These are phyloP conservation scores for Inga oerstediana DNA, from an alignment of 306 rosid genomes.

Conservation along the genomic window DNA sequence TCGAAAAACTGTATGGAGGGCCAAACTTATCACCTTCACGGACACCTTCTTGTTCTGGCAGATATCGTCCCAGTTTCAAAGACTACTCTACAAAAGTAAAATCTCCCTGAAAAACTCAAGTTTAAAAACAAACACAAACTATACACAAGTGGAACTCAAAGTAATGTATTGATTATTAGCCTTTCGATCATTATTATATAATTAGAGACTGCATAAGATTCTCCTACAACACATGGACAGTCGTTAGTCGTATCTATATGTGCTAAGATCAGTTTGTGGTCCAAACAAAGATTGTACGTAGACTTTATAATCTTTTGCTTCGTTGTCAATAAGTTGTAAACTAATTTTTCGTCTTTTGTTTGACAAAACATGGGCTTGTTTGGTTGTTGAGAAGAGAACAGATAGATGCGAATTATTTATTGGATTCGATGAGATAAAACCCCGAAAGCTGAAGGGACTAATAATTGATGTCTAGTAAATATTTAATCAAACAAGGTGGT, in stretches of 20 bases:
- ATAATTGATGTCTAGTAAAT: background rate
- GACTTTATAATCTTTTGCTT: conserved; percentile 17
- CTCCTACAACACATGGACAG: conserved; percentile 37
- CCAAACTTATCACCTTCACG: background rate
- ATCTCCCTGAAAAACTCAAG: background rate
- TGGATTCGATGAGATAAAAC: background rate
- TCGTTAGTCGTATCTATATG: background rate
- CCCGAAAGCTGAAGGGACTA: background rate
- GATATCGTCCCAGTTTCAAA: background rate
- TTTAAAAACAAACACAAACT: background rate
- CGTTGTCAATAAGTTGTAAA: background rate
- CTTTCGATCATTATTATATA: conserved; percentile 6
- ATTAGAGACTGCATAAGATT: conserved; percentile 29
- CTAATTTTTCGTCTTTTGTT: background rate
- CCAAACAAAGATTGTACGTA: conserved; percentile 13
- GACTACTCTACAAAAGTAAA: background rate
- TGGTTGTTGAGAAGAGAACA: background rate
- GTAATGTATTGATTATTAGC: background rate
- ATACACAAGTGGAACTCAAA: background rate
- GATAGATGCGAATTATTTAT: background rate
- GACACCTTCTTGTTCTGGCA: background rate
- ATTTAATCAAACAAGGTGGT: conserved; percentile 11
- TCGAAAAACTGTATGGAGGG: background rate
- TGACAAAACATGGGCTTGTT: background rate
- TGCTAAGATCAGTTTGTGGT: conserved; percentile 33